Conservation (phyloP, 2,329 filamentous ascomycete species). For the Conoideocrella luteorostrata region DNA sequence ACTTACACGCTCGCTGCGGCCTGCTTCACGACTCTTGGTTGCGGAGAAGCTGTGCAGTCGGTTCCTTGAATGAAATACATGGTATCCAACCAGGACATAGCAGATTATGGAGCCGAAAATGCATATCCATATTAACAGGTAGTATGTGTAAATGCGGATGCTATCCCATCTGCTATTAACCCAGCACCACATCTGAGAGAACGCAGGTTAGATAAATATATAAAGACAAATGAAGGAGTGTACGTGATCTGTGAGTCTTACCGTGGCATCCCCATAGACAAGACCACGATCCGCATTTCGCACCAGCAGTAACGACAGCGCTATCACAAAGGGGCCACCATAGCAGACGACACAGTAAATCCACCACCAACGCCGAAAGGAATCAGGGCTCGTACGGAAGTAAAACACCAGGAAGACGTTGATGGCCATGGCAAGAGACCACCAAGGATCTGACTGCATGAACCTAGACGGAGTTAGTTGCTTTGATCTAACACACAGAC, state of each 20-base stretch:
- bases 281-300: constrained; percentile 27
- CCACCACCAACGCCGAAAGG: constrained; percentile 67
- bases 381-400: constrained; percentile 53
- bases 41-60: constrained; percentile 45
- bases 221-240: not conserved
- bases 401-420: constrained; percentile 71
- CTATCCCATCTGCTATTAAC: constrained; percentile 47
- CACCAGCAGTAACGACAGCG: constrained; percentile 58
- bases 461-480: too few relatives aligned
- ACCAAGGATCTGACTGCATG: constrained; percentile 69
- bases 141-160: constrained; percentile 55
- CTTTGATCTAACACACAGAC: too few relatives aligned
- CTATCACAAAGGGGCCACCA: constrained; percentile 62
- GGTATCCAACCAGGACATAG: constrained; percentile 51
- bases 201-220: not conserved
- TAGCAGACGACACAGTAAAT: constrained; percentile 66
- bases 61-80: constrained; percentile 54
- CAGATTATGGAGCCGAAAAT: constrained; percentile 48
- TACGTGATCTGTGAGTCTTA: too few relatives aligned
- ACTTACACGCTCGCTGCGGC: constrained; percentile 27
- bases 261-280: constrained; percentile 52
- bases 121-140: constrained; percentile 55
- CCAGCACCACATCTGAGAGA: constrained; percentile 54
- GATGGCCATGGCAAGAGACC: constrained; percentile 75
- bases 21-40: constrained; percentile 23